Evolutionary conservation across 208 protist species (phyloP).

Genomic region (Acanthamoeba healyi): DNA sequence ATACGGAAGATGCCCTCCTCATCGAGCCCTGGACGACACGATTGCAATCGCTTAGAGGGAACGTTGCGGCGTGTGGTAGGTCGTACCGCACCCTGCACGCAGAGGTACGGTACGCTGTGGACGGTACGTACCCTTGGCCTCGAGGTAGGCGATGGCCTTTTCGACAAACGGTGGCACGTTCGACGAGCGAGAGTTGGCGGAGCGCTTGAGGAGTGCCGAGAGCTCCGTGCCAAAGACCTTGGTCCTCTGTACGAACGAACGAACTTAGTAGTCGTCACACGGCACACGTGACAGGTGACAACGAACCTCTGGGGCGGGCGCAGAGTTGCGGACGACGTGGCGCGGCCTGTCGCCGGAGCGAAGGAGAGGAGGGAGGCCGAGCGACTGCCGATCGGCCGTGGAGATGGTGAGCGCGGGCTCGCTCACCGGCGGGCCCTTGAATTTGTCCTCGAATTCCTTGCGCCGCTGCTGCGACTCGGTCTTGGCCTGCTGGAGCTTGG

Average conservation of each 20-base stretch:
- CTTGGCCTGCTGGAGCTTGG: slow-evolving; percentile 68
- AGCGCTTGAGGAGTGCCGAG: slow-evolving; percentile 17
- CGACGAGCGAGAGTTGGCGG: slow-evolving; percentile 7
- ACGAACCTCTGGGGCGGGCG: slow-evolving; percentile 20
- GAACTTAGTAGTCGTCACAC: neutral
- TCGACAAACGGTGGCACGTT: slow-evolving; percentile 53
- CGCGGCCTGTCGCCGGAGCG: slow-evolving; percentile 47
- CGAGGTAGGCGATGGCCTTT: slow-evolving; percentile 64
- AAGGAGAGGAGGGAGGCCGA: slow-evolving; percentile 37
- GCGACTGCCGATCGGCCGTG: slow-evolving; percentile 64
- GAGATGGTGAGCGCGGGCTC: slow-evolving; percentile 62
- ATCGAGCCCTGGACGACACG: slow-evolving; percentile 1
- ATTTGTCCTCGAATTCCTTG: slow-evolving; percentile 62
- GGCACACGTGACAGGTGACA: neutral
- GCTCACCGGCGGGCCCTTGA: slow-evolving; percentile 62
- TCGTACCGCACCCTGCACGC: too few species aligned
- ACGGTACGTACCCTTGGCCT: slow-evolving; percentile 19
- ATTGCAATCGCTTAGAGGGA: too few species aligned
- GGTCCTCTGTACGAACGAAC: slow-evolving; percentile 8
- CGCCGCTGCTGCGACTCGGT: slow-evolving; percentile 60
- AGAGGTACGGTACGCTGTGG: neutral
- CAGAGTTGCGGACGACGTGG: slow-evolving; percentile 54
- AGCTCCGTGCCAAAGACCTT: slow-evolving; percentile 70
- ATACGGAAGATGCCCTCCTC: slow-evolving; percentile 67
- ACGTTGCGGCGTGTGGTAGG: too few species aligned